phyloP scores from a whole-genome alignment of 768 basidiomycete genomes.

The Butyriboletus loyo region DNA sequence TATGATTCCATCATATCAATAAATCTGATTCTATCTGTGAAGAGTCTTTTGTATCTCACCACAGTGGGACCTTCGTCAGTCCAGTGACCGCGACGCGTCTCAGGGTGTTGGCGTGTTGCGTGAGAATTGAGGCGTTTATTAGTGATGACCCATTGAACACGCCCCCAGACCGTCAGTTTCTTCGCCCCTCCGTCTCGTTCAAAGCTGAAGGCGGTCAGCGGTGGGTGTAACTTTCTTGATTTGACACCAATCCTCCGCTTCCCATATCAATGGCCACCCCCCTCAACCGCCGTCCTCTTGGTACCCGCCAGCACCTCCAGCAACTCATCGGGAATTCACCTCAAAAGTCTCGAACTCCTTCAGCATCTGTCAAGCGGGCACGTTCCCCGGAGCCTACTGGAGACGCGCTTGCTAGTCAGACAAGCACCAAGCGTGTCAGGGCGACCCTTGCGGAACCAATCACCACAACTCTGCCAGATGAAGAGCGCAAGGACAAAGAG shows the following conservation, averaged over 20 bases:
- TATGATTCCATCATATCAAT: not conserved
- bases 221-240: constrained; percentile 3
- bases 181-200: not conserved
- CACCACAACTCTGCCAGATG: constrained; percentile 28
- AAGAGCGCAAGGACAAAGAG: constrained; percentile 44
- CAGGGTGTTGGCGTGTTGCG: constrained; percentile 20
- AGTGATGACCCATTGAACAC: constrained; percentile 2
- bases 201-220: not conserved
- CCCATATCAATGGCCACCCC: constrained; percentile 39
- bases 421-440: constrained; percentile 45
- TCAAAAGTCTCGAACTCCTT: constrained; percentile 32
- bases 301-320: constrained; percentile 40
- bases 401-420: constrained; percentile 28
- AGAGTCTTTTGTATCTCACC: not conserved
- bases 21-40: not conserved
- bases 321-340: constrained; percentile 34
- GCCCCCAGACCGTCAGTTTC: constrained; percentile 2
- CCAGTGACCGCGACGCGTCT: constrained; percentile 19
- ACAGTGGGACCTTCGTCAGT: not conserved
- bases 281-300: constrained; percentile 47
- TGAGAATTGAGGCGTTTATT: constrained; percentile 22
- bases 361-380: constrained; percentile 42
- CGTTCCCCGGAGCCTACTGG: constrained; percentile 47
- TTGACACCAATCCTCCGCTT: not conserved
- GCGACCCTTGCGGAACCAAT: constrained; percentile 25